Evolutionary conservation across 148 eudicot genomes (phyloP).

Genomic region (Camellia sinensis): DNA sequence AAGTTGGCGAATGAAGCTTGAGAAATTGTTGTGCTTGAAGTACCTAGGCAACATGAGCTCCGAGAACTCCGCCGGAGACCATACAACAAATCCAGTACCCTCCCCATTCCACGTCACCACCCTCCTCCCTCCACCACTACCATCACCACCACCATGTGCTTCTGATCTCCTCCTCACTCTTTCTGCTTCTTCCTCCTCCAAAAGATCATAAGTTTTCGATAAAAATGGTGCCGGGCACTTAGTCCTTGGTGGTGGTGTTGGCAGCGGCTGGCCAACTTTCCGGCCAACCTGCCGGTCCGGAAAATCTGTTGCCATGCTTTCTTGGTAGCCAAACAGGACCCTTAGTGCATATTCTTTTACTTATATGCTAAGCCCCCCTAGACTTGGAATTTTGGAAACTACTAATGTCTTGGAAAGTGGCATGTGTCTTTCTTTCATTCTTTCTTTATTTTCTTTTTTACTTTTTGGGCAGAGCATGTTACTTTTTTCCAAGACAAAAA

Average conservation of each 20-base stretch:
- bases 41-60: conserved; percentile 35
- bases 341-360: not conserved
- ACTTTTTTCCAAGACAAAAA: not conserved
- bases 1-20: conserved; percentile 42
- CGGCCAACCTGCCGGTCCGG: not conserved
- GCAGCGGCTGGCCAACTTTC: conserved; percentile 7
- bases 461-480: not conserved
- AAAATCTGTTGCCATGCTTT: not conserved
- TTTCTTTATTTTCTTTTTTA: not conserved
- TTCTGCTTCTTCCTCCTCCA: conserved; percentile 33
- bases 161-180: not conserved
- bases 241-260: not conserved
- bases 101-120: conserved; percentile 32
- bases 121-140: conserved; percentile 7
- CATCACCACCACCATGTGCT: not conserved
- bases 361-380: not conserved
- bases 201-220: conserved; percentile 33
- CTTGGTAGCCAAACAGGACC: not conserved
- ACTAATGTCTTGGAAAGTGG: not conserved
- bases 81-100: conserved; percentile 35
- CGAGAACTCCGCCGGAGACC: conserved; percentile 43
- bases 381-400: conserved; percentile 1
- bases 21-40: conserved; percentile 47
- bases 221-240: conserved; percentile 38
- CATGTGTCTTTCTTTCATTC: not conserved